Percentiles rank a stretch among this genome's conserved stretches.
These are phyloP conservation scores for Veloporphyrellus conicus DNA, from an alignment of 1,284 basidiomycete species.

Conservation along the genomic window DNA sequence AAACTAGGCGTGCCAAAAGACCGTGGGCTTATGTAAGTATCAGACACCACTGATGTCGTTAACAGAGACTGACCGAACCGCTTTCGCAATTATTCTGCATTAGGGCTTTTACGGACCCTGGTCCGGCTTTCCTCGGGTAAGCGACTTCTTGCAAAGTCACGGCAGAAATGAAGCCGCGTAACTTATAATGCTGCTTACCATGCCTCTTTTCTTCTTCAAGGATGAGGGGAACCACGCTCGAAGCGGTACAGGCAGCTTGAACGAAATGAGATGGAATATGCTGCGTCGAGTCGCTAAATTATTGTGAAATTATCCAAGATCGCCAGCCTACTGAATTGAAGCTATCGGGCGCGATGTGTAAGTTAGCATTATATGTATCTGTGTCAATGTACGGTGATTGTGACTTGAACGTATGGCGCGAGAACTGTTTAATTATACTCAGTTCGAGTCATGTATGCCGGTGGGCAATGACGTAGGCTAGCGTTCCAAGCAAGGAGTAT, in stretches of 20 bases:
- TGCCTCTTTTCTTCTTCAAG: constrained; percentile 2
- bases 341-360: background rate
- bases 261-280: background rate
- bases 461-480: too few relatives aligned
- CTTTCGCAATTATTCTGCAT: constrained; percentile 13
- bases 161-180: too few relatives aligned
- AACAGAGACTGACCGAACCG: constrained; percentile 46
- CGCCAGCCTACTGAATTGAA: background rate
- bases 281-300: background rate
- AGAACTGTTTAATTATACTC: too few relatives aligned
- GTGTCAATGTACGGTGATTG: too few relatives aligned
- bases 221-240: constrained; percentile 11
- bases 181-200: too few relatives aligned
- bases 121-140: constrained; percentile 52
- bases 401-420: too few relatives aligned
- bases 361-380: background rate
- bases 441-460: too few relatives aligned
- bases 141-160: constrained; percentile 11
- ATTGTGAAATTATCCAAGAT: too few relatives aligned
- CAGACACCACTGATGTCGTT: constrained; percentile 29
- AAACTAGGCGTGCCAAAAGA: constrained; percentile 47
- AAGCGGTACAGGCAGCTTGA: constrained; percentile 8
- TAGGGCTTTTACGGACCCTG: constrained; percentile 58
- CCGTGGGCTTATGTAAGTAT: constrained; percentile 51
- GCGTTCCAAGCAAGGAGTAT: too few relatives aligned